Evolutionary conservation across 2,329 filamentous ascomycete genomes (phyloP).

Genomic region (Fusarium sp.): DNA sequence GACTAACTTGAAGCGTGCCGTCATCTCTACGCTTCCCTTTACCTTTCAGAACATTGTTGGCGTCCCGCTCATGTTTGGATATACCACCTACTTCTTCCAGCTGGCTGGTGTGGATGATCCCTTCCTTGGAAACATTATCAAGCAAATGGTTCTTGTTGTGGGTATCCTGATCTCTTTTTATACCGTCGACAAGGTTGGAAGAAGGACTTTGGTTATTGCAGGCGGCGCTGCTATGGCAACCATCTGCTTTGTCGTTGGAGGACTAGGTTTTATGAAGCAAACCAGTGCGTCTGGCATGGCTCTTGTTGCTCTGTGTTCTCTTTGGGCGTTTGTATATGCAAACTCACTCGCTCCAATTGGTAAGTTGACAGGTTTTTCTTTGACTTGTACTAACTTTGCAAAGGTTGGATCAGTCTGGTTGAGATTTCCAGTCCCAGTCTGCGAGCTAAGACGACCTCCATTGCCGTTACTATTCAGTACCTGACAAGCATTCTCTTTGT

Average conservation of each 20-base stretch:
- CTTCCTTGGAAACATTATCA: constrained; percentile 35
- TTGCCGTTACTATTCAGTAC: constrained; percentile 8
- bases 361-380: rapidly evolving
- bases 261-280: not conserved
- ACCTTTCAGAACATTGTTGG: constrained; percentile 39
- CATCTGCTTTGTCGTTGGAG: not conserved
- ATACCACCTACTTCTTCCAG: constrained; percentile 41
- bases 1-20: constrained; percentile 30
- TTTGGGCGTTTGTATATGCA: not conserved
- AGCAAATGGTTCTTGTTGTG: constrained; percentile 14
- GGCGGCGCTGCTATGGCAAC: not conserved
- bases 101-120: constrained; percentile 36
- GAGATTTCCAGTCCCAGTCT: constrained; percentile 12
- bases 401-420: constrained; percentile 8
- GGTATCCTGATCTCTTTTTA: constrained; percentile 11
- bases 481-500: constrained; percentile 6
- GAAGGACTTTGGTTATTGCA: not conserved
- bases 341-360: not conserved
- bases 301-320: not conserved
- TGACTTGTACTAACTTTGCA: not conserved
- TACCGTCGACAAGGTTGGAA: constrained; percentile 29
- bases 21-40: constrained; percentile 38
- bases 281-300: not conserved
- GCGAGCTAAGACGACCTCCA: constrained; percentile 7
- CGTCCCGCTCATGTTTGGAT: constrained; percentile 38